Evolutionary conservation across 2,329 filamentous ascomycete species (phyloP).

Genomic region (Coniochaeta hoffmannii): DNA sequence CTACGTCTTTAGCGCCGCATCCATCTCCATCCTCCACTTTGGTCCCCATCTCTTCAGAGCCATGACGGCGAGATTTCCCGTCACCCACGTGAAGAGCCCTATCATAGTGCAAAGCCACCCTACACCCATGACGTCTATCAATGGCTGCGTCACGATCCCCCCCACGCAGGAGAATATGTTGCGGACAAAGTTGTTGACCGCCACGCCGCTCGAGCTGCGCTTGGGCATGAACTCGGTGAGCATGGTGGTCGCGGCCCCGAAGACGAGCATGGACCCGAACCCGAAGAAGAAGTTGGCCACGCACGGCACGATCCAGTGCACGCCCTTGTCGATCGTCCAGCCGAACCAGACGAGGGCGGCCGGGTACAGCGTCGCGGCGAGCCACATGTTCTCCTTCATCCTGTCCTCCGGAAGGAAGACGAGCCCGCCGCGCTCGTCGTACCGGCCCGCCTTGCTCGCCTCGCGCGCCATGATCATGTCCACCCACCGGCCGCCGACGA

Average conservation of each 20-base stretch:
- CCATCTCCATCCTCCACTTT: slow-evolving; percentile 59
- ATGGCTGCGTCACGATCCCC: slow-evolving; percentile 59
- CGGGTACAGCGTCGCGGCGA: slow-evolving; percentile 65
- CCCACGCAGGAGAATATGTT: slow-evolving; percentile 74
- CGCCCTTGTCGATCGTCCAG: slow-evolving; percentile 60
- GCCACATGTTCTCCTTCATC: slow-evolving; percentile 75
- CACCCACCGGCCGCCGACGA: slow-evolving; percentile 70
- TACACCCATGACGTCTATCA: slow-evolving; percentile 63
- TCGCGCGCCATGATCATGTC: slow-evolving; percentile 75
- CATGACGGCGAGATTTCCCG: slow-evolving; percentile 51
- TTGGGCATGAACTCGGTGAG: slow-evolving; percentile 76
- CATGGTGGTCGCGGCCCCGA: slow-evolving; percentile 70
- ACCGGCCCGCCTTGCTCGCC: slow-evolving; percentile 61
- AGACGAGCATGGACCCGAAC: slow-evolving; percentile 70
- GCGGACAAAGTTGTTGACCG: slow-evolving; percentile 72
- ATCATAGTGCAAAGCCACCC: slow-evolving; percentile 67
- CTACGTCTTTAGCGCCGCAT: slow-evolving; percentile 29
- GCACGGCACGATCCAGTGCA: slow-evolving; percentile 56
- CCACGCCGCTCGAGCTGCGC: slow-evolving; percentile 63
- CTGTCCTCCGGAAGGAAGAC: slow-evolving; percentile 71
- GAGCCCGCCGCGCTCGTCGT: slow-evolving; percentile 58
- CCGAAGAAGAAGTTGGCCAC: slow-evolving; percentile 70
- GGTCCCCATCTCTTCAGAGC: slow-evolving; percentile 52
- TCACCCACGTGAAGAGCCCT: slow-evolving; percentile 45
- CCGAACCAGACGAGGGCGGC: slow-evolving; percentile 67